Conservation (phyloP, 768 basidiomycete genomes). For the Ramaria sp. region DNA sequence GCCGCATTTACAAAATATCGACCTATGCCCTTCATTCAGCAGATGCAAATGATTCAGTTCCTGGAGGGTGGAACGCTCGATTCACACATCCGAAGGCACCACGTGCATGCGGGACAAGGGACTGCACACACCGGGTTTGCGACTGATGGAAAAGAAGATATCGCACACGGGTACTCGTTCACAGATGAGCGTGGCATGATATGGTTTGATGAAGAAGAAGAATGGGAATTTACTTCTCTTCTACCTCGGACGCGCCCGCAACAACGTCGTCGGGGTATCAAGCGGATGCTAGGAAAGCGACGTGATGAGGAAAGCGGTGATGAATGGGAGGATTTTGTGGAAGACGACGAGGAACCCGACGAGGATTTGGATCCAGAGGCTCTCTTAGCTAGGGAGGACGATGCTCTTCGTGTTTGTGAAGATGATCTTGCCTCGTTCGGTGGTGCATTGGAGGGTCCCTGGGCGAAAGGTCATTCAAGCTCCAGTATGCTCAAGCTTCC, state of each 20-base stretch:
- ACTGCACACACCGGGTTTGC: slow-evolving; percentile 1
- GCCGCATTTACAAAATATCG: not conserved
- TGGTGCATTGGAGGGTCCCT: not conserved
- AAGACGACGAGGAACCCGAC: not conserved
- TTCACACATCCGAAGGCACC: slow-evolving; percentile 4
- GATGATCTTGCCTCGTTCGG: slow-evolving; percentile 1
- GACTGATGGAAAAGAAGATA: not conserved
- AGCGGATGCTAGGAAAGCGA: not conserved
- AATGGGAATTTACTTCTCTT: slow-evolving; percentile 8
- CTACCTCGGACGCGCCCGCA: not conserved
- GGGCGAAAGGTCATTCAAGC: not conserved
- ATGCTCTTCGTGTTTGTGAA: not conserved
- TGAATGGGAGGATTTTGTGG: not conserved
- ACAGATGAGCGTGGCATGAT: slow-evolving; percentile 9
- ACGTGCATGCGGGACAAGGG: slow-evolving; percentile 1
- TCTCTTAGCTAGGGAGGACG: not conserved
- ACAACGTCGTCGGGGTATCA: not conserved
- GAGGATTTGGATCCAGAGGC: not conserved
- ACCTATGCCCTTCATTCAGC: slow-evolving; percentile 9
- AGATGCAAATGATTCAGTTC: slow-evolving; percentile 7
- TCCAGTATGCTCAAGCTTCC: not conserved
- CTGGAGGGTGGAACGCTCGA: slow-evolving; percentile 8
- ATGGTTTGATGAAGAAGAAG: slow-evolving; percentile 10
- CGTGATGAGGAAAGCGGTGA: not conserved
- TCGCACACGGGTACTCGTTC: slow-evolving; percentile 1